Conservation (phyloP, 1,284 basidiomycete genomes). For the Moesziomyces antarcticus region DNA sequence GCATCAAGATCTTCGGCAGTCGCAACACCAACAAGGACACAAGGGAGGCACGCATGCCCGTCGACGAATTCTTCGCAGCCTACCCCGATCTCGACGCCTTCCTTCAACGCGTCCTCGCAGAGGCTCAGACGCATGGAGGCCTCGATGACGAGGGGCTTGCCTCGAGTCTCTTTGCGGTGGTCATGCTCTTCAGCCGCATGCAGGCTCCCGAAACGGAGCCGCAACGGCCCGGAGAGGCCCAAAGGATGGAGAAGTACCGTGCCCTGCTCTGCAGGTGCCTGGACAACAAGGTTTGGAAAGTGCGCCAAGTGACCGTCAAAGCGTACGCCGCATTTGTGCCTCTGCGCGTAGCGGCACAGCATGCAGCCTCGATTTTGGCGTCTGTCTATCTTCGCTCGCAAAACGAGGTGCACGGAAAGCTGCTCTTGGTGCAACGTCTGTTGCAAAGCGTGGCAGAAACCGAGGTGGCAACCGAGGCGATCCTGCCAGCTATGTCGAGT, state of each 20-base stretch:
- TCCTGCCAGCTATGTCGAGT: conserved; percentile 8
- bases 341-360: conserved; percentile 5
- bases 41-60: conserved; percentile 37
- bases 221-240: conserved; percentile 12
- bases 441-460: conserved; percentile 34
- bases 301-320: conserved; percentile 50
- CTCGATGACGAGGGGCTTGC: conserved; percentile 23
- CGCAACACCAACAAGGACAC: conserved; percentile 49
- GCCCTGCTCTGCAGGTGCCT: conserved; percentile 41
- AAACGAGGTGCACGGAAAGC: conserved; percentile 53
- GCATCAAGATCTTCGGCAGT: conserved; percentile 61
- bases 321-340: conserved; percentile 46
- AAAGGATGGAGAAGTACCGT: conserved; percentile 16
- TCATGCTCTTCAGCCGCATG: conserved; percentile 57
- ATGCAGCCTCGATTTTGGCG: conserved; percentile 9
- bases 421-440: conserved; percentile 40
- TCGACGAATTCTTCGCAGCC: conserved; percentile 51
- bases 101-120: conserved; percentile 26
- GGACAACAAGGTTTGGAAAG: conserved; percentile 51
- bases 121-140: conserved; percentile 3
- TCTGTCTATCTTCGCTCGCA: conserved; percentile 35
- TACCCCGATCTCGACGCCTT: conserved; percentile 42
- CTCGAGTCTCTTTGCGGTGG: conserved; percentile 55
- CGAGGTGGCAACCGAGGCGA: conserved; percentile 13
- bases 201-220: conserved; percentile 41